Conservation (phyloP, 805 yeast species). For the Kregervanrija pseudodelftensis region DNA sequence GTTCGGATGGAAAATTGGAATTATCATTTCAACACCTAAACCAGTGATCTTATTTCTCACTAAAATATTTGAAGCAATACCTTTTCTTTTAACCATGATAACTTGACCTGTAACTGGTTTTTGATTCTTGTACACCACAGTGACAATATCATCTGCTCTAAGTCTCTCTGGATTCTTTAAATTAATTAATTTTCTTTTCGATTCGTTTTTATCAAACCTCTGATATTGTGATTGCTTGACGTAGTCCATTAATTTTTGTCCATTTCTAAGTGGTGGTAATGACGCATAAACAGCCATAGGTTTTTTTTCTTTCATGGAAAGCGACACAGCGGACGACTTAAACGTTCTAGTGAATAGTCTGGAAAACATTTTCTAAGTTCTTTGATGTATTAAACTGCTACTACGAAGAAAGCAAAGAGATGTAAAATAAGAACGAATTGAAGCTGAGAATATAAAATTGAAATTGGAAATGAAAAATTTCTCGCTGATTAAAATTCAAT, state of each 20-base stretch:
- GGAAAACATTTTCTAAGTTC: background rate
- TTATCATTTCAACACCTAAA: constrained; percentile 78
- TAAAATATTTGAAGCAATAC: constrained; percentile 66
- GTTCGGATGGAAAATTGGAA: constrained; percentile 75
- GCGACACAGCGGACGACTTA: background rate
- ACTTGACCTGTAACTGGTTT: constrained; percentile 73
- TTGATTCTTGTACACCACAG: constrained; percentile 61
- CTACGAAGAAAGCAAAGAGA: no score
- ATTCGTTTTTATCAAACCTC: constrained; percentile 66
- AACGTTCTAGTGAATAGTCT: constrained; percentile 5
- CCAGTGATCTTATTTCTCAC: constrained; percentile 77
- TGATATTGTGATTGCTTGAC: constrained; percentile 44
- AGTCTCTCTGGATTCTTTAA: constrained; percentile 41
- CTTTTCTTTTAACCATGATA: constrained; percentile 66
- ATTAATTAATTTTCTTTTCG: constrained; percentile 50
- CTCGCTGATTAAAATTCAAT: no score
- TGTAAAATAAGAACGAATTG: no score
- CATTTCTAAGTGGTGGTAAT: constrained; percentile 41
- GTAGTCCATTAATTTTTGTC: constrained; percentile 36
- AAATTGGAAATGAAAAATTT: no score
- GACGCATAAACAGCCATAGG: constrained; percentile 39
- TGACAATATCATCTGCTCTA: constrained; percentile 76
- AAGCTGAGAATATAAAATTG: no score
- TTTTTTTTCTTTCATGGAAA: constrained; percentile 4
- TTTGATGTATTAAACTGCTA: background rate